These are phyloP conservation scores for Tetrapisispora fleetii DNA, from an alignment of 805 yeast genomes.

Conservation along the genomic window DNA sequence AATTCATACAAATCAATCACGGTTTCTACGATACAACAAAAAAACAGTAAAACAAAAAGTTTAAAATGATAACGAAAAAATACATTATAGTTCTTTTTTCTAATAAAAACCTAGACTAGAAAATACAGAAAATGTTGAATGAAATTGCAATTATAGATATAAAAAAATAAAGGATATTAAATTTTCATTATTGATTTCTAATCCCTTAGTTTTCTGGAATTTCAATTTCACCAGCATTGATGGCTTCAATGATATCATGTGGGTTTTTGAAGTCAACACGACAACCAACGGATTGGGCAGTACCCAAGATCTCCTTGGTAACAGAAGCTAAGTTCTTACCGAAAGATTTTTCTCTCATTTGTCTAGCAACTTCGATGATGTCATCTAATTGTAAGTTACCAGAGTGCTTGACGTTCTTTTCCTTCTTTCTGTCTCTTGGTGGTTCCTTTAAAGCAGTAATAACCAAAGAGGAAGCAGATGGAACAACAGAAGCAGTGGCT, in stretches of 20 bases:
- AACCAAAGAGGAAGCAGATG: constrained; percentile 97
- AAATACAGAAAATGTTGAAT: constrained; percentile 5
- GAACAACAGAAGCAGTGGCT: constrained; percentile 97
- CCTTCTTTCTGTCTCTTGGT: constrained; percentile 99
- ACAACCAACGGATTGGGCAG: constrained; percentile 99
- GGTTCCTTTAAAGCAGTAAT: constrained; percentile 99
- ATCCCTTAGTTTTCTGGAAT: constrained; percentile 30
- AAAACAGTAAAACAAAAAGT: background rate
- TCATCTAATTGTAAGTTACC: constrained; percentile 98
- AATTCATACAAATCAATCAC: background rate
- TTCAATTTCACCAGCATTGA: constrained; percentile 96
- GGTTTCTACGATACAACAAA: background rate
- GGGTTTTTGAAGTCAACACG: constrained; percentile 99
- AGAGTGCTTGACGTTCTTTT: constrained; percentile 97
- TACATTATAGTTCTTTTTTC: constrained; percentile 2
- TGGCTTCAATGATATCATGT: constrained; percentile 96
- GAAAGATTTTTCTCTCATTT: constrained; percentile 94
- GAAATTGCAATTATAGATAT: constrained; percentile 2
- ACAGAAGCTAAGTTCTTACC: constrained; percentile 97
- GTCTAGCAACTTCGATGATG: constrained; percentile 93
- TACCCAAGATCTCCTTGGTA: constrained; percentile 97
- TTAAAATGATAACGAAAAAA: constrained; percentile 1
- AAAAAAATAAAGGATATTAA: constrained; percentile 3
- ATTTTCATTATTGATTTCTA: constrained; percentile 1
- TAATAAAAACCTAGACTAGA: constrained; percentile 5